Evolutionary conservation across 2,329 filamentous ascomycete genomes (phyloP), one percentile per base, ranked within the genome.

Genomic region (Orbilia ellipsospora): DNA sequence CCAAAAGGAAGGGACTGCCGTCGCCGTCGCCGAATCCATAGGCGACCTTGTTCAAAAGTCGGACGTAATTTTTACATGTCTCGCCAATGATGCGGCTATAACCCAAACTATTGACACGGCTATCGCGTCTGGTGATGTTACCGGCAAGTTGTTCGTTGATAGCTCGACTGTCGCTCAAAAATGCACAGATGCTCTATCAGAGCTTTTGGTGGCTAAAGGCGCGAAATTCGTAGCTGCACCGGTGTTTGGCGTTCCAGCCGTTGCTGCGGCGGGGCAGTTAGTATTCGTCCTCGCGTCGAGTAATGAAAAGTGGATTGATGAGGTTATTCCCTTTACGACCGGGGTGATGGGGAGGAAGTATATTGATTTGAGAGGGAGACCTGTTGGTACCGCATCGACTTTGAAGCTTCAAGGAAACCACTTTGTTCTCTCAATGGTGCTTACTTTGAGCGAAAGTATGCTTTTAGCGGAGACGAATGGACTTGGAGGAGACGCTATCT

Each of bases 91-190:
- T 81, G 84, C 87, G 1, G 91, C 91, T 4, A 88, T 96, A 51
- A 86, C 88, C 69, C 83, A 86, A 3, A 88, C 88, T 18, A 86
- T 92, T 73, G 82, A 85, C 50, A 81, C 85, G 2, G 87, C 90
- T 31, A 83, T 86, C 56, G 55, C 59, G 10, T 64, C 68, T 12
- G 80, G 83, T 16, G 83, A 88, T 69, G 83, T 92, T 16, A 85
- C 85, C 28, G 89, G 88, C 76, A 97, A 96, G 83, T 84, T 95
- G 15, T 90, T 97, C 78, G 87, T 96, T 36, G 93, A 97, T 81
- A 94, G 91, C 85, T 95, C 92, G 2, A 97, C 93, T 26, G 88
- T 97, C 42, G 91, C 95, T 82, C 93, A 94, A 0, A 90, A 94
- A 66, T 93, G 91, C 2, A 92, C 91, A 0, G 87, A 92, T 75